Base-by-base conservation (phyloP, 2,329 filamentous ascomycete species). In the Escovopsis sp. region DNA sequence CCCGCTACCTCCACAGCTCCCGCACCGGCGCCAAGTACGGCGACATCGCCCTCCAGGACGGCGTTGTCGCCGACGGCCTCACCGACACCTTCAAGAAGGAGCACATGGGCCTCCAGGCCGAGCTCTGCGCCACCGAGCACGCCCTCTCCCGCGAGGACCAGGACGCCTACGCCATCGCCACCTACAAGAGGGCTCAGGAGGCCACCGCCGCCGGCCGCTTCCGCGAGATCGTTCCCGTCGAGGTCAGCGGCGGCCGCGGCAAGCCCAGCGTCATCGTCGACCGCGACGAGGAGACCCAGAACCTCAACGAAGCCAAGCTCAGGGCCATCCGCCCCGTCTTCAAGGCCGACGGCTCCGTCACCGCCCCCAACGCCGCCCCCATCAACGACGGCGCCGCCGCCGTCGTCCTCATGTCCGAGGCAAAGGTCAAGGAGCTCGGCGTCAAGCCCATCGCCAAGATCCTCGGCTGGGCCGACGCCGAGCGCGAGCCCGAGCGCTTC, bases 391-490 rank as follows among this genome's bases (percentile, higher is more conserved):
- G 90, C 46, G 88, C 86, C 36, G 80, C 87, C 16, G 90, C 90
- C 40, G 66, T 96, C 41, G 83, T 98, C 40, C 79, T 98, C 45
- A 85, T 92, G 48, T 94, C 87, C 29, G 88, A 94, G 66, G 79
- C 79, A 40, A 93, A 92, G 63, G 68, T 98, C 52, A 87, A 94
- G 69, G 78, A 90, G 63, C 79, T 94, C 46, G 77, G 77, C 52
- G 69, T 96, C 45, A 94, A 82, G 62, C 90, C 90, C 38, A 70
- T 98, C 43, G 90, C 85, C 54, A 94, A 92, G 72, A 96, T 98
- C 52, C 78, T 90, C 42, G 90, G 90, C 51, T 98, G 90, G 90
- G 90, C 78, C 49, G 90, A 98, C 54, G 88, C 90, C 39, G 90
- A 81, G 43, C 79, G 92, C 46, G 76, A 83, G 54, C 88, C 90